Conservation (phyloP, 225 moss, liverwort and hornwort species). For the Physcomitrium patens region DNA sequence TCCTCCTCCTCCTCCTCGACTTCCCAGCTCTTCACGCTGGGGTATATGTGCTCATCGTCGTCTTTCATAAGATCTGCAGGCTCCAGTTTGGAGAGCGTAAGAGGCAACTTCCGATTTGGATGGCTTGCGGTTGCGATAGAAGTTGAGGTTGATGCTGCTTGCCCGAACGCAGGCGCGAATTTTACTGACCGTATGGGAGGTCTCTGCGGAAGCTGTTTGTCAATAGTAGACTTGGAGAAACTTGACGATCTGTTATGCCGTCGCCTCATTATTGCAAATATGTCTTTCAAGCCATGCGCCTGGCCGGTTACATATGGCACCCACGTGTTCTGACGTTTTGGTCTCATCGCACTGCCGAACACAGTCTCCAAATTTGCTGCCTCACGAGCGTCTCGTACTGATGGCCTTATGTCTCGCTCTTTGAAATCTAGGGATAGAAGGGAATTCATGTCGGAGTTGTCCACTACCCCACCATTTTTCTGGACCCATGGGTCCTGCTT, state of each 20-base stretch:
- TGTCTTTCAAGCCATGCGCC: too few relatives aligned
- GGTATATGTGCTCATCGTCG: constrained; percentile 58
- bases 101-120: neutral
- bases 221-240: constrained; percentile 3
- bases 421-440: constrained; percentile 36
- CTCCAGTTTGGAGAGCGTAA: constrained; percentile 26
- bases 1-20: constrained; percentile 36
- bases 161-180: constrained; percentile 37
- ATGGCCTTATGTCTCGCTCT: constrained; percentile 1
- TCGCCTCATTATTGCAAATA: neutral
- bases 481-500: constrained; percentile 52
- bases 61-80: constrained; percentile 18
- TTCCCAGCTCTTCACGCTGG: constrained; percentile 68
- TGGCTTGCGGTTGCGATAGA: neutral
- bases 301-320: constrained; percentile 31
- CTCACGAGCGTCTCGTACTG: neutral
- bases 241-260: constrained; percentile 40
- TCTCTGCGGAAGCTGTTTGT: constrained; percentile 29
- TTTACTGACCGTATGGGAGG: constrained; percentile 40
- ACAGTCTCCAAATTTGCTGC: constrained; percentile 29
- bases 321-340: constrained; percentile 20
- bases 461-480: constrained; percentile 47
- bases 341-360: neutral
- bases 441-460: constrained; percentile 51
- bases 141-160: constrained; percentile 6